Evolutionary conservation across 768 basidiomycete genomes (phyloP), one percentile per base, ranked within the genome.

Genomic region (Collybiopsis confluens): DNA sequence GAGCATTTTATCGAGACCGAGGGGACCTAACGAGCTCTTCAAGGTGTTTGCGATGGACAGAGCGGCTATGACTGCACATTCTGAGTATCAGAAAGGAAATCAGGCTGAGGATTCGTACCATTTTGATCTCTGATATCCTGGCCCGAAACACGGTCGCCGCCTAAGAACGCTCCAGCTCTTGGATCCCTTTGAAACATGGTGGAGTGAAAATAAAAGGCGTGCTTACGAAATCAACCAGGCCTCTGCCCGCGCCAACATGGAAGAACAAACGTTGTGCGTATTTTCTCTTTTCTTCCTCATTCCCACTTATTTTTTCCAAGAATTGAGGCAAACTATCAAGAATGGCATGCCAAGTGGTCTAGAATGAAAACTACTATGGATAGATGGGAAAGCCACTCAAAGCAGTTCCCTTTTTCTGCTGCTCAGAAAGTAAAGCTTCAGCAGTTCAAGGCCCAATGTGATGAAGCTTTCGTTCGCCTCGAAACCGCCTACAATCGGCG

Each of bases 41-140:
- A 99, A 85, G 62, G 98, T 88, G 71, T 99, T 99, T 55, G 97
- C 93, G 64, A 99, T 97, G 5, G 96, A 87, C 65, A 91, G 87
- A 43, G 95, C 96, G 42, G 96, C 97, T 63, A 92, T 82, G 62
- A 98, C 96, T 97, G 69, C 56, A 59, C 41, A 27, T 36, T 28
- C 15, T 27, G 40, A 62, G 57, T 52, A 23, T 35, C 38, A 55
- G 26, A 43, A 45, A 54, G 43, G 33, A 8, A 16, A 38, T 28
- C 20, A 27, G 37, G n/a, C 38, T 8, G 38, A 37, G 53, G 35
- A 41, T 36, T 43, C 35, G 58, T 57, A 92, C 94, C 93, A 87
- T 97, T 96, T 72, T 95, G 92, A 73, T 97, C 93, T 58, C 95
- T 82, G 54, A 98, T 90, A 67, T 97, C 96, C 67, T 95, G 94